Conservation (phyloP, 495 filamentous ascomycete genomes). For the Penicillium argentinense region DNA sequence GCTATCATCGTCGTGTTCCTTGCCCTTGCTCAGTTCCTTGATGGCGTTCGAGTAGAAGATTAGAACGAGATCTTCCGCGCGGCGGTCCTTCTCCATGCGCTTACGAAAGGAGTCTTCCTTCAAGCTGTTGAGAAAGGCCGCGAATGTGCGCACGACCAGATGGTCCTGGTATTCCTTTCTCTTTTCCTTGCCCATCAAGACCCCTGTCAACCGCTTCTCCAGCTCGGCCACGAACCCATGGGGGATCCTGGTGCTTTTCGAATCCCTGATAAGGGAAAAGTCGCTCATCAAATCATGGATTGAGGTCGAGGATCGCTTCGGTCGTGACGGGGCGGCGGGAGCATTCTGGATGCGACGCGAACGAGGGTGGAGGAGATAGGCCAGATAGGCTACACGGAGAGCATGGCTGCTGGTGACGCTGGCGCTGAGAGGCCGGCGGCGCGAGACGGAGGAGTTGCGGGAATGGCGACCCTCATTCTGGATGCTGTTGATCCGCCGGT, state of each 20-base stretch:
- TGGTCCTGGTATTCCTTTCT: conserved; percentile 75
- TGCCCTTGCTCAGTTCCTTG: conserved; percentile 82
- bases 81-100: conserved; percentile 87
- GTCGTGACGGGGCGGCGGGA: conserved; percentile 57
- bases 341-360: conserved; percentile 84
- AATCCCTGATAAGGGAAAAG: conserved; percentile 72
- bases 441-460: conserved; percentile 52
- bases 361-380: conserved; percentile 90
- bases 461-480: conserved; percentile 53
- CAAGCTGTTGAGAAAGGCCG: conserved; percentile 73
- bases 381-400: conserved; percentile 86
- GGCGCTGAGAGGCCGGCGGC: conserved; percentile 50
- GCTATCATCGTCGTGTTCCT: conserved; percentile 75
- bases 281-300: conserved; percentile 72
- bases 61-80: conserved; percentile 83
- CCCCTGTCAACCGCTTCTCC: conserved; percentile 65
- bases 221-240: conserved; percentile 73
- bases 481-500: conserved; percentile 56
- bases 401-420: conserved; percentile 87
- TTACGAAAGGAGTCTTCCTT: conserved; percentile 71
- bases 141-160: conserved; percentile 77
- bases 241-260: conserved; percentile 74
- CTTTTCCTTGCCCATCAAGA: conserved; percentile 70
- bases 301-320: conserved; percentile 66
- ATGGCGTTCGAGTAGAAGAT: conserved; percentile 91